Conservation (phyloP, 208 protist genomes). For the Novymonas esmeraldas region DNA sequence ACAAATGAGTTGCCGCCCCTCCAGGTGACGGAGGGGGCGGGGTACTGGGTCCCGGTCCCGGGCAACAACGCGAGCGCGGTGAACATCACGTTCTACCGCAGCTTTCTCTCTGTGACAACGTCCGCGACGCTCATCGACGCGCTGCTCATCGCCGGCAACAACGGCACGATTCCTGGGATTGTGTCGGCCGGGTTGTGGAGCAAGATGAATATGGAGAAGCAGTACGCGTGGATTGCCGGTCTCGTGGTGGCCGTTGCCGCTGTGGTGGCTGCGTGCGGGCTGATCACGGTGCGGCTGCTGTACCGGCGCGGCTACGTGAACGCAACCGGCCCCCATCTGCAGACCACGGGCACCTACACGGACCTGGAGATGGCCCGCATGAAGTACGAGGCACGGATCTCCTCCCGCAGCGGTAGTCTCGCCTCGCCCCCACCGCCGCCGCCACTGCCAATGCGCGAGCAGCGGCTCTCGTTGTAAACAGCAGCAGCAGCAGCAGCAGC, state of each 20-base stretch:
- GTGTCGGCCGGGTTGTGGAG: constrained; percentile 7
- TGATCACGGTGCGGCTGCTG: constrained; percentile 13
- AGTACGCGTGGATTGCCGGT: constrained; percentile 19
- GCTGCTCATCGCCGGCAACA: constrained; percentile 10
- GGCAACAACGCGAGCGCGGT: background rate
- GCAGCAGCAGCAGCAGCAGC: too few relatives aligned
- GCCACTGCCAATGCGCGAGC: constrained; percentile 10
- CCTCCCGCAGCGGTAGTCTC: background rate
- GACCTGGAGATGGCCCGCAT: constrained; percentile 10
- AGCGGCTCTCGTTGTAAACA: background rate
- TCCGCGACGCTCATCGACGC: background rate
- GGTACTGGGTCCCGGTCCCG: background rate
- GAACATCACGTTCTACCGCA: constrained; percentile 12
- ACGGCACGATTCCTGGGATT: constrained; percentile 4
- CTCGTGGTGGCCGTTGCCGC: constrained; percentile 13
- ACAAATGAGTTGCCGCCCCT: background rate
- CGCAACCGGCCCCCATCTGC: constrained; percentile 3
- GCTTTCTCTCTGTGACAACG: constrained; percentile 17
- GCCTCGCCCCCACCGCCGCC: too few relatives aligned
- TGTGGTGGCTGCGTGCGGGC: background rate
- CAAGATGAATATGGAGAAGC: background rate
- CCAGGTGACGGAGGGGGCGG: background rate
- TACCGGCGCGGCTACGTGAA: constrained; percentile 11
- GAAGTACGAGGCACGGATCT: background rate
- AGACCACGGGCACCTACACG: constrained; percentile 2